Evolutionary conservation across 805 yeast genomes (phyloP).

Genomic region (Yarrowia sp.): DNA sequence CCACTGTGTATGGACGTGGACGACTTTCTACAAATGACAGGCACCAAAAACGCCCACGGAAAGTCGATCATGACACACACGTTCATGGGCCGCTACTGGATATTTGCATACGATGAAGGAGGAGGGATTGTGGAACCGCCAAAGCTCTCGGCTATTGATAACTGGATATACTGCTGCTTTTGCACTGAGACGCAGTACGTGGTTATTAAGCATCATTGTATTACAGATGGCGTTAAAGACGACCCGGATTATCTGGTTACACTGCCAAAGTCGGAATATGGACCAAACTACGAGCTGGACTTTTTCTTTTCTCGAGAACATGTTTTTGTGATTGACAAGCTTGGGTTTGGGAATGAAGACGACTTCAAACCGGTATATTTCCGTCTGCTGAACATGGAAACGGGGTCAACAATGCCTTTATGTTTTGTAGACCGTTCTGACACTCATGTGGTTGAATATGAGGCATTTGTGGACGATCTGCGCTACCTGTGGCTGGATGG

Average conservation of each 20-base stretch:
- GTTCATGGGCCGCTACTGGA: slow-evolving; percentile 6
- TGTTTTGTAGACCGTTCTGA: slow-evolving; percentile 1
- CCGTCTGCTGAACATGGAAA: neutral
- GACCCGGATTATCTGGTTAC: neutral
- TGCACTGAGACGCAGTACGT: neutral
- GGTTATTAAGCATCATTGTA: slow-evolving; percentile 7
- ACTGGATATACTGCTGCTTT: slow-evolving; percentile 1
- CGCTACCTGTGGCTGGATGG: slow-evolving; percentile 9
- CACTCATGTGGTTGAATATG: neutral
- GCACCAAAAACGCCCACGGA: neutral
- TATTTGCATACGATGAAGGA: neutral
- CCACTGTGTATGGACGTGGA: slow-evolving; percentile 1
- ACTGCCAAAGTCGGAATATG: neutral
- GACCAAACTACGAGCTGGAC: neutral
- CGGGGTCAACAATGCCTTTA: neutral
- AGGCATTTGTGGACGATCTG: neutral
- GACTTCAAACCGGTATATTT: neutral
- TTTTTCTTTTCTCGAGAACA: neutral
- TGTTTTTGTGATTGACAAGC: neutral
- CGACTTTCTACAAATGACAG: neutral
- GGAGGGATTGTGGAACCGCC: neutral
- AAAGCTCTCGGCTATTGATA: neutral
- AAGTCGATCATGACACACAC: neutral
- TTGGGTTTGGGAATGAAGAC: neutral
- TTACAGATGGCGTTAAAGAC: neutral